phyloP scores from a whole-genome alignment of 257 asterid genomes.

The Echium plantagineum region DNA sequence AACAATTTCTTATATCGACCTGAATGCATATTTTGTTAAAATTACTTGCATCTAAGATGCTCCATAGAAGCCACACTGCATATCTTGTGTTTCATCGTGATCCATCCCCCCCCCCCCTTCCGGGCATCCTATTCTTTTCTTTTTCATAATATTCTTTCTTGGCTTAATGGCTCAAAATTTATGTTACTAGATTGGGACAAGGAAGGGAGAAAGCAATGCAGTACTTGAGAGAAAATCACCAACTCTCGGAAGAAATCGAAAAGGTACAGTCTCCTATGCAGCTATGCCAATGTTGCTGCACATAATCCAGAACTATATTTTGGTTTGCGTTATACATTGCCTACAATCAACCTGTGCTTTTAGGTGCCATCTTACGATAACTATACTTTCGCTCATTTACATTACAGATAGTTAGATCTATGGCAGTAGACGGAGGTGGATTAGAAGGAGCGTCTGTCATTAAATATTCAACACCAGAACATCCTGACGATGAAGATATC shows the following conservation, averaged over 20 bases:
- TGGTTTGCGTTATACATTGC: background rate
- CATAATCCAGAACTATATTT: background rate
- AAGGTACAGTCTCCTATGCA: conserved; percentile 36
- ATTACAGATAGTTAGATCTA: conserved; percentile 69
- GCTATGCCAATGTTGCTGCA: background rate
- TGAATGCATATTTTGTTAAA: background rate
- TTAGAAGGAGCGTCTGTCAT: conserved; percentile 27
- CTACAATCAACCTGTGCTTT: background rate
- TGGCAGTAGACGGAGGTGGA: conserved; percentile 44
- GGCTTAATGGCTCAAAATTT: background rate
- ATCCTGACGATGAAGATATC: conserved; percentile 47
- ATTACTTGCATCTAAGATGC: too few species aligned
- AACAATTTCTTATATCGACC: background rate
- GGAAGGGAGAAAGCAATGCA: conserved; percentile 94
- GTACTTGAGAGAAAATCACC: conserved; percentile 66
- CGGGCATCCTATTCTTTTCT: too few species aligned
- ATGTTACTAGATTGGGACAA: conserved; percentile 61
- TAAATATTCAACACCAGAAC: conserved; percentile 25
- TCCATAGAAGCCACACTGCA: background rate
- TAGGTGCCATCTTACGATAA: background rate
- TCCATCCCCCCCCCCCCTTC: background rate
- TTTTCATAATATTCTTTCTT: too few species aligned
- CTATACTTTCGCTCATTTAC: conserved; percentile 5
- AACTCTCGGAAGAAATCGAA: conserved; percentile 70
- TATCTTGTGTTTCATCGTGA: background rate